phyloP scores from a whole-genome alignment of 2,329 filamentous ascomycete species.

The Aspergillus flavus region DNA sequence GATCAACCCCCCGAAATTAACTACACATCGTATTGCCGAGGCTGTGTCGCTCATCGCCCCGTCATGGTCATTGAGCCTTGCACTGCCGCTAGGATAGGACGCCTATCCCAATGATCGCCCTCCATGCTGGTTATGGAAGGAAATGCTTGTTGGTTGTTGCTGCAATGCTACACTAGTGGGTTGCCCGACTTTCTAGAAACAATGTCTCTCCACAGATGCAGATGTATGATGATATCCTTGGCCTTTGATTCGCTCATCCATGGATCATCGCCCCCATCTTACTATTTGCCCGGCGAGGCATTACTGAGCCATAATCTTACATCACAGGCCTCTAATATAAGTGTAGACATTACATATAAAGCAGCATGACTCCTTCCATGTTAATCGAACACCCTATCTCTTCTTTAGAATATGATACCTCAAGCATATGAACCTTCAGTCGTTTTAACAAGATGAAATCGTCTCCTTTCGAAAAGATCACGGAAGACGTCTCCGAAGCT shows the following conservation, averaged over 20 bases:
- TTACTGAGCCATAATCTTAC: not conserved
- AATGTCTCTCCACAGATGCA: not conserved
- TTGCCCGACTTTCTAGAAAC: not conserved
- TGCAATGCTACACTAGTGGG: not conserved
- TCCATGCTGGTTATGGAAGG: not conserved
- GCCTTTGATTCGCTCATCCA: not conserved
- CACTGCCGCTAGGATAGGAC: slow-evolving; percentile 1
- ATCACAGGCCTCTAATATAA: not conserved
- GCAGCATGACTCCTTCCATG: not conserved
- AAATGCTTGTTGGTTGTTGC: slow-evolving; percentile 1
- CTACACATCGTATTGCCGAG: not conserved
- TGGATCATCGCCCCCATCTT: not conserved
- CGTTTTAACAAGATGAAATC: not conserved
- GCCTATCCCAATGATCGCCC: not conserved
- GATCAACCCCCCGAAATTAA: not conserved
- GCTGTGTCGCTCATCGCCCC: slow-evolving; percentile 8
- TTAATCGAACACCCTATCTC: not conserved
- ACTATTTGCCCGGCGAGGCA: not conserved
- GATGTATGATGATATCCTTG: not conserved
- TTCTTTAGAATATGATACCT: not conserved
- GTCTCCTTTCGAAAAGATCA: not conserved
- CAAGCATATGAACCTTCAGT: not conserved
- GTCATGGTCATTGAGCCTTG: slow-evolving; percentile 8
- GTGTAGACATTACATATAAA: not conserved
- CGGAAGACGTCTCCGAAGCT: slow-evolving; percentile 12